Conservation (phyloP, 2,329 filamentous ascomycete genomes). For the Diaporthe aspalathi region DNA sequence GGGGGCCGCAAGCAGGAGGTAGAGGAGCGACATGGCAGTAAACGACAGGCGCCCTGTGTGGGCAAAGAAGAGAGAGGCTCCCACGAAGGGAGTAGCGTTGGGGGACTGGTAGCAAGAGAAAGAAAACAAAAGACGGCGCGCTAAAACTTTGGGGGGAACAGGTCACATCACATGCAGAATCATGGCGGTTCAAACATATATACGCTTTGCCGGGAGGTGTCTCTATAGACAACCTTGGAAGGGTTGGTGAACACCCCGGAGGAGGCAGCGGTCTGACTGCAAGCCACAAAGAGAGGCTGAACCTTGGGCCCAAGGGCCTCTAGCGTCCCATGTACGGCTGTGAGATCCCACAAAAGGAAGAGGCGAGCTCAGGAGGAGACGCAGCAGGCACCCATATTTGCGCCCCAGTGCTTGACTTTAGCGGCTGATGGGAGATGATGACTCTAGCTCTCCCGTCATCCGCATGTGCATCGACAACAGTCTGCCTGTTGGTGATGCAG, state of each 20-base stretch:
- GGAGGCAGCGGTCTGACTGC: constrained; percentile 13
- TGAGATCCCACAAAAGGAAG: constrained; percentile 4
- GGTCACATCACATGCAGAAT: background rate
- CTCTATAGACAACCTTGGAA: constrained; percentile 3
- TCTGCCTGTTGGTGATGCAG: background rate
- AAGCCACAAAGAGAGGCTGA: constrained; percentile 16
- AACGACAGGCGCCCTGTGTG: constrained; percentile 36
- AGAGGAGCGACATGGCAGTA: constrained; percentile 38
- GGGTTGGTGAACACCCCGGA: background rate
- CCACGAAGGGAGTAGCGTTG: background rate
- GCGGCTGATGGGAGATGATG: constrained; percentile 20
- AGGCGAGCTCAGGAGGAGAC: background rate
- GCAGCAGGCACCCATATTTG: constrained; percentile 19
- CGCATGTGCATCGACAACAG: background rate
- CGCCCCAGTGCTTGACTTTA: background rate
- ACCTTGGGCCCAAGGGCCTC: constrained; percentile 1
- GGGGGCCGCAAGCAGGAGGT: constrained; percentile 37
- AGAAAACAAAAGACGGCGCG: background rate
- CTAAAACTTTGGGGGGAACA: background rate
- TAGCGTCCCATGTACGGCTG: constrained; percentile 14
- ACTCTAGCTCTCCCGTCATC: constrained; percentile 23
- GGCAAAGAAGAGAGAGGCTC: constrained; percentile 23
- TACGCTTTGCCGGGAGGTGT: background rate
- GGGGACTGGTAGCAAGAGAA: background rate
- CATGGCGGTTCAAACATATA: constrained; percentile 11